phyloP scores from a whole-genome alignment of 2,329 filamentous ascomycete species.

The Epichloe sylvatica region DNA sequence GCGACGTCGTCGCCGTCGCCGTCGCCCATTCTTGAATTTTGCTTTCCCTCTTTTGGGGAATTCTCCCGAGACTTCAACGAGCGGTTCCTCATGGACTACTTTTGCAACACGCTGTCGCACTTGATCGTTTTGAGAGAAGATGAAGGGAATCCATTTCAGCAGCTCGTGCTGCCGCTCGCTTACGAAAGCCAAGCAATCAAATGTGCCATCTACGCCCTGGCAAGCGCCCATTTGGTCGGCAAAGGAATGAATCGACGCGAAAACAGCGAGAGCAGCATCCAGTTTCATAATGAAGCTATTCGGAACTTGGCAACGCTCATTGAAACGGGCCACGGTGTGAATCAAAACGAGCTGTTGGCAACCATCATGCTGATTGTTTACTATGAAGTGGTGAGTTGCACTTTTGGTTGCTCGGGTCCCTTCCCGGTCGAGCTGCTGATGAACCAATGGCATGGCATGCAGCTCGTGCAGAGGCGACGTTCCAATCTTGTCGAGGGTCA shows the following conservation, averaged over 20 bases:
- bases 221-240: conserved; percentile 71
- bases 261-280: conserved; percentile 38
- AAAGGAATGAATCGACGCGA: conserved; percentile 32
- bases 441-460: not conserved
- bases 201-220: conserved; percentile 72
- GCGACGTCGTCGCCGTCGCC: conserved; percentile 12
- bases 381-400: conserved; percentile 45
- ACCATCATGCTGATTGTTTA: conserved; percentile 49
- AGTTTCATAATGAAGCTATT: conserved; percentile 46
- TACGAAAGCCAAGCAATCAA: conserved; percentile 46
- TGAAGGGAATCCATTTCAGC: conserved; percentile 47
- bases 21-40: conserved; percentile 35
- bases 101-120: conserved; percentile 49
- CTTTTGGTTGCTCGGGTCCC: not conserved
- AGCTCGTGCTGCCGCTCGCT: conserved; percentile 47
- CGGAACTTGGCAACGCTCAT: conserved; percentile 44
- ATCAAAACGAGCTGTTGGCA: conserved; percentile 44
- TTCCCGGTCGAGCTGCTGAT: not conserved
- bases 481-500: conserved; percentile 48
- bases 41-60: conserved; percentile 39
- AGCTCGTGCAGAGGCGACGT: conserved; percentile 47
- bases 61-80: conserved; percentile 41
- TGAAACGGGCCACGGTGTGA: conserved; percentile 33
- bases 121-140: conserved; percentile 53
- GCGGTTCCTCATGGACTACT: conserved; percentile 45